These are phyloP conservation scores for Puccinellia tenuiflora DNA, from an alignment of 176 grass and related monocot species.

Conservation along the genomic window DNA sequence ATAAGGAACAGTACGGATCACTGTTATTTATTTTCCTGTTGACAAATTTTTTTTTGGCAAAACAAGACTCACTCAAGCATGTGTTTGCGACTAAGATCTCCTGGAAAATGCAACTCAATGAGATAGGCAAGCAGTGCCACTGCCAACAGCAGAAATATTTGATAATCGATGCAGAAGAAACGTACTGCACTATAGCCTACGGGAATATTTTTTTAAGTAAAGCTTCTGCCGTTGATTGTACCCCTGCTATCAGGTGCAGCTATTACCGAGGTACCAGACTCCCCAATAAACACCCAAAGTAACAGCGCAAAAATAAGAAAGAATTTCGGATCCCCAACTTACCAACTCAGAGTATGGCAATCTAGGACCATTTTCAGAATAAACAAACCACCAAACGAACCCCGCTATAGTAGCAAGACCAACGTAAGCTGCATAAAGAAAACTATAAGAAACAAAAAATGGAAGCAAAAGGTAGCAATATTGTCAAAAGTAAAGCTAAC, in stretches of 20 bases:
- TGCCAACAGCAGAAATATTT: background rate
- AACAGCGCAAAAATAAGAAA: background rate
- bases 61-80: background rate
- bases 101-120: background rate
- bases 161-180: background rate
- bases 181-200: background rate
- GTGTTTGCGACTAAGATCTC: background rate
- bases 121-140: background rate
- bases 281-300: background rate
- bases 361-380: conserved; percentile 84
- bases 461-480: background rate
- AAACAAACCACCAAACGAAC: conserved; percentile 99
- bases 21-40: background rate
- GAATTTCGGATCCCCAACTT: conserved; percentile 14
- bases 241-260: background rate
- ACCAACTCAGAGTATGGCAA: conserved; percentile 96
- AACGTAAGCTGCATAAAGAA: conserved; percentile 83
- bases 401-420: conserved; percentile 95
- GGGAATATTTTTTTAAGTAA: background rate
- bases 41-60: background rate
- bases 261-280: background rate
- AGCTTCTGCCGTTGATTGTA: background rate
- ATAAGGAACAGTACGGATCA: background rate
- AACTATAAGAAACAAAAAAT: conserved; percentile 1
- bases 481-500: background rate